These are phyloP conservation scores for Euphorbia celastroides DNA, from an alignment of 441 rosid species.

Conservation along the genomic window DNA sequence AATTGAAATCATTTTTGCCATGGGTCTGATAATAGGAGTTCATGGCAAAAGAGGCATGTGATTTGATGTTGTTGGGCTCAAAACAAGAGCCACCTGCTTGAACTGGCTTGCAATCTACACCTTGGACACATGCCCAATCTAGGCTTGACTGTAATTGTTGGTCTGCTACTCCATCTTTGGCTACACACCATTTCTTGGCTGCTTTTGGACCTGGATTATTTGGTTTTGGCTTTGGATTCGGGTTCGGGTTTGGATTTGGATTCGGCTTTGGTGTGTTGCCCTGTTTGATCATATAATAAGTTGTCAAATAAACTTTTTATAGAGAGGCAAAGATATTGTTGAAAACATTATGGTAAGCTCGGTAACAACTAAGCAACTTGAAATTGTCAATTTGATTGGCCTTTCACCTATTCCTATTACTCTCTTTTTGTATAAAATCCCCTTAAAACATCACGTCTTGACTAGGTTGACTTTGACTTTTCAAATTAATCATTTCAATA, in stretches of 20 bases:
- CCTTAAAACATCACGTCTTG: no score
- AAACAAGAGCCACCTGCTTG: constrained; percentile 53
- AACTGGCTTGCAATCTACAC: constrained; percentile 51
- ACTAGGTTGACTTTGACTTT: no score
- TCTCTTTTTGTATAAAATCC: no score
- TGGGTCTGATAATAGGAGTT: constrained; percentile 48
- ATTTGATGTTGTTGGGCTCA: constrained; percentile 42
- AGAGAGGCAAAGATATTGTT: no score
- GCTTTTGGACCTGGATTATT: neutral
- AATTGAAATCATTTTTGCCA: constrained; percentile 33
- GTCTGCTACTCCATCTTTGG: constrained; percentile 32
- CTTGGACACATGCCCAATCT: constrained; percentile 48
- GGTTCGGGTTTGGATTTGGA: neutral
- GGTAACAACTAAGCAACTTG: no score
- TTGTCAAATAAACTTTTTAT: neutral
- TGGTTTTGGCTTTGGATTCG: no score
- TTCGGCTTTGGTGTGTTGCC: neutral
- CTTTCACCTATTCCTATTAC: no score
- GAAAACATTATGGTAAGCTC: no score
- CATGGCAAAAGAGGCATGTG: constrained; percentile 68
- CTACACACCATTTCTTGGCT: constrained; percentile 47
- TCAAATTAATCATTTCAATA: no score
- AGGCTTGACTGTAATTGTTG: constrained; percentile 45
- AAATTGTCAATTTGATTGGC: no score
- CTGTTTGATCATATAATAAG: neutral